Evolutionary conservation across 2,329 filamentous ascomycete species (phyloP).

Genomic region (Nothophaeocryptopus gaeumannii): DNA sequence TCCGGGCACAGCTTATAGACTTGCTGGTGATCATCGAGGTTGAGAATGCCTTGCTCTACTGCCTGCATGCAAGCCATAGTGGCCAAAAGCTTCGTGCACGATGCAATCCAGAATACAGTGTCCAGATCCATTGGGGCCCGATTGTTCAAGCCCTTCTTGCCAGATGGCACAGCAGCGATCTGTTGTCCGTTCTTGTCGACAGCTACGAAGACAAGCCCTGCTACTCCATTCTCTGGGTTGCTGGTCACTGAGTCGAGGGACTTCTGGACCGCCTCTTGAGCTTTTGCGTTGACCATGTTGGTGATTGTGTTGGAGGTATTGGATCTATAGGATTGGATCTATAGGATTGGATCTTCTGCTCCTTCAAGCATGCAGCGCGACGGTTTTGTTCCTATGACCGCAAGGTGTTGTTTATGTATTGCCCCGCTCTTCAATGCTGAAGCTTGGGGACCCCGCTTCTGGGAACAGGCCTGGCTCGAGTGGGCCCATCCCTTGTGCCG

Average conservation of each 20-base stretch:
- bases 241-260: slow-evolving; percentile 35
- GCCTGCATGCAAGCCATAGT: slow-evolving; percentile 49
- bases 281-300: slow-evolving; percentile 28
- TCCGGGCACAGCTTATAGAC: slow-evolving; percentile 45
- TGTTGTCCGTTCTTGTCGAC: slow-evolving; percentile 45
- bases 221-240: slow-evolving; percentile 34
- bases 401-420: too few species aligned
- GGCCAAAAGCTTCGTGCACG: slow-evolving; percentile 47
- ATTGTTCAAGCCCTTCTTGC: slow-evolving; percentile 39
- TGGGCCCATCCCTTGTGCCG: too few species aligned
- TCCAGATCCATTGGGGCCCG: slow-evolving; percentile 58
- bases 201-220: slow-evolving; percentile 47
- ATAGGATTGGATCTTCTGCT: too few species aligned
- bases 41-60: slow-evolving; percentile 43
- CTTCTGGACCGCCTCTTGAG: slow-evolving; percentile 37
- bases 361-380: too few species aligned
- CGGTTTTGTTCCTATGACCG: too few species aligned
- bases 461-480: too few species aligned
- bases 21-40: slow-evolving; percentile 42
- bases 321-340: too few species aligned
- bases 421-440: too few species aligned
- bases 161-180: slow-evolving; percentile 43
- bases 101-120: slow-evolving; percentile 58
- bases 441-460: too few species aligned
- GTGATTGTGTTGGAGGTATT: background rate